These are phyloP conservation scores for Abelmoschus esculentus DNA, from an alignment of 345 rosid genomes.

Conservation along the genomic window DNA sequence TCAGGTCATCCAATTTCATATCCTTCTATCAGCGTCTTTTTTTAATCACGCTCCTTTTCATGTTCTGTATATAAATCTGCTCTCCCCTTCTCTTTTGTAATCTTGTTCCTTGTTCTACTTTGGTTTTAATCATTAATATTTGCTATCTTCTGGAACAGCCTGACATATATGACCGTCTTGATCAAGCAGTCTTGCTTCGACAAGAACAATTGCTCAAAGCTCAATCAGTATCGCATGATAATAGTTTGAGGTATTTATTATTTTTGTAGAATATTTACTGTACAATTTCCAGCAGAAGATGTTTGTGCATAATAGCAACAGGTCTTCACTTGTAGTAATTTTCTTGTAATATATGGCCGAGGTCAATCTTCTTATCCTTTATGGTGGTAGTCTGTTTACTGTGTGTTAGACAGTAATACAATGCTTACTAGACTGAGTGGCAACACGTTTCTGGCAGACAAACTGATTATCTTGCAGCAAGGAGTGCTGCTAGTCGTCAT, in stretches of 20 bases:
- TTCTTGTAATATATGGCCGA: neutral
- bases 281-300: conserved; percentile 7
- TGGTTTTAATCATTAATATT: neutral
- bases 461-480: conserved; percentile 79
- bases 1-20: conserved; percentile 45
- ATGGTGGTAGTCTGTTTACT: conserved; percentile 24
- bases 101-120: neutral
- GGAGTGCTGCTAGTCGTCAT: conserved; percentile 67
- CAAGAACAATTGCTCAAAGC: conserved; percentile 78
- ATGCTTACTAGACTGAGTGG: conserved; percentile 57
- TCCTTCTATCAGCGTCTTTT: neutral
- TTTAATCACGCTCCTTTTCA: neutral
- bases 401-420: conserved; percentile 28
- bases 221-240: conserved; percentile 65
- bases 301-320: conserved; percentile 5
- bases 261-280: conserved; percentile 1
- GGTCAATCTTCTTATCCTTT: conserved; percentile 17
- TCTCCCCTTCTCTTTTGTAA: neutral
- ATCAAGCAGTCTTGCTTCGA: conserved; percentile 69
- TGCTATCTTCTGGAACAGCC: conserved; percentile 35
- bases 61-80: neutral
- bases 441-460: conserved; percentile 93
- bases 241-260: conserved; percentile 60
- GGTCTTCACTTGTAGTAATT: neutral
- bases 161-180: conserved; percentile 66